Evolutionary conservation across 805 yeast species (phyloP).

Genomic region (Starmerella floris): DNA sequence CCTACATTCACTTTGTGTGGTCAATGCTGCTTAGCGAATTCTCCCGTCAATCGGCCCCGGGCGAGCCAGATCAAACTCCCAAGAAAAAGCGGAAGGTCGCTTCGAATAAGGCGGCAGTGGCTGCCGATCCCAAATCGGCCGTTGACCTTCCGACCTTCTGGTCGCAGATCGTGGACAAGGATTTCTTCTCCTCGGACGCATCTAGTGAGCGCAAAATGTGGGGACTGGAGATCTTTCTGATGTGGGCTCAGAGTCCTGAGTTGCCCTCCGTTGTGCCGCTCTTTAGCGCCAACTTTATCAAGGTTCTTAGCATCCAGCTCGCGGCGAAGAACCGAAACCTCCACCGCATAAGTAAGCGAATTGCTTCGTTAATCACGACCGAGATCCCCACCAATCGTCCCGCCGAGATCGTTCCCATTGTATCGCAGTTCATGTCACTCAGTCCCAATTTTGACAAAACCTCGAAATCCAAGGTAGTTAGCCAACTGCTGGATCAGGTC

Average conservation of each 20-base stretch:
- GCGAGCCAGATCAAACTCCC: slow-evolving; percentile 13
- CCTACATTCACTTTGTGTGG: slow-evolving; percentile 25
- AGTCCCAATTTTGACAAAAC: slow-evolving; percentile 56
- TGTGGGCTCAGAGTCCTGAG: slow-evolving; percentile 31
- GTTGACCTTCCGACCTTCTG: slow-evolving; percentile 54
- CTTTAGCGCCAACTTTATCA: slow-evolving; percentile 21
- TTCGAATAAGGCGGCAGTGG: slow-evolving; percentile 11
- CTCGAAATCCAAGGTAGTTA: slow-evolving; percentile 59
- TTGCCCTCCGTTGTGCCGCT: slow-evolving; percentile 18
- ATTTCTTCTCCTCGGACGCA: slow-evolving; percentile 59
- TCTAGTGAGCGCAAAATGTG: slow-evolving; percentile 77
- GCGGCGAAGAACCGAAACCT: slow-evolving; percentile 52
- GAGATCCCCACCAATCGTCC: slow-evolving; percentile 1
- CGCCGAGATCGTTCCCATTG: slow-evolving; percentile 7
- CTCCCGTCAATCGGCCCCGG: neutral
- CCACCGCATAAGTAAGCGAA: slow-evolving; percentile 49
- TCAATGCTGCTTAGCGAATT: slow-evolving; percentile 35
- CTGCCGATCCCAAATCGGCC: slow-evolving; percentile 15
- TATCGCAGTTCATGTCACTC: slow-evolving; percentile 10
- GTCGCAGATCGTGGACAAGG: slow-evolving; percentile 66
- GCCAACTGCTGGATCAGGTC: slow-evolving; percentile 29
- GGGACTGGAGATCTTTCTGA: slow-evolving; percentile 64
- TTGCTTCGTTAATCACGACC: slow-evolving; percentile 28
- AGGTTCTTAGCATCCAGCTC: slow-evolving; percentile 63
- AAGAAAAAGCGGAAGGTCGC: slow-evolving; percentile 32